Percentiles rank a stretch among this genome's conserved stretches.
These are phyloP conservation scores for Oryza australiensis DNA, from an alignment of 176 grass and related monocot species.

Conservation along the genomic window DNA sequence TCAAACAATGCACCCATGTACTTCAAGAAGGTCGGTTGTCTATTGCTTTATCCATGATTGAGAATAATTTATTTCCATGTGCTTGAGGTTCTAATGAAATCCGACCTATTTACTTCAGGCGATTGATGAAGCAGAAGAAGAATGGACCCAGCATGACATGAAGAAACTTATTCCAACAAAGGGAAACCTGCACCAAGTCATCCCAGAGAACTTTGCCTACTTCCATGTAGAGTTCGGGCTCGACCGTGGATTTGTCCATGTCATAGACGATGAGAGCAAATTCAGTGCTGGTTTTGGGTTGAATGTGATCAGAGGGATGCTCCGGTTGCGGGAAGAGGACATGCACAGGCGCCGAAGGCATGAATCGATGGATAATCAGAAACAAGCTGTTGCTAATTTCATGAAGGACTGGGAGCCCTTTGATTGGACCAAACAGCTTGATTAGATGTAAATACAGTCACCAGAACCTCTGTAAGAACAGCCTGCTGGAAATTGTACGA, in stretches of 20 bases:
- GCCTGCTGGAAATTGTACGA: not conserved
- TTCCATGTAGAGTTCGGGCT: conserved; percentile 93
- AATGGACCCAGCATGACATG: conserved; percentile 88
- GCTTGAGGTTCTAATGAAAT: conserved; percentile 7
- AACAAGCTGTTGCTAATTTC: conserved; percentile 62
- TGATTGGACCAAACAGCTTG: conserved; percentile 80
- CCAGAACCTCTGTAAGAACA: not conserved
- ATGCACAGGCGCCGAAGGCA: conserved; percentile 77
- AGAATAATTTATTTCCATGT: not conserved
- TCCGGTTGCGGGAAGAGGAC: conserved; percentile 75
- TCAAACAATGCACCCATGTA: conserved; percentile 86
- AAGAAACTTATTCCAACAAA: conserved; percentile 89
- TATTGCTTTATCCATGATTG: not conserved
- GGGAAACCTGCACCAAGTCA: conserved; percentile 71
- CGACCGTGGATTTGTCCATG: conserved; percentile 83
- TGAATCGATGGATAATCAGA: conserved; percentile 70
- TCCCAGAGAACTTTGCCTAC: conserved; percentile 89
- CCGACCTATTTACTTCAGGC: conserved; percentile 47
- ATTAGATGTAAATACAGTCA: conserved; percentile 40
- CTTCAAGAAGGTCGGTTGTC: conserved; percentile 79
- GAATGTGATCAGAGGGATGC: conserved; percentile 80
- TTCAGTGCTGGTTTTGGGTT: conserved; percentile 76
- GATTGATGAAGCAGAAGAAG: conserved; percentile 91
- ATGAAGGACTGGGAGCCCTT: conserved; percentile 74
- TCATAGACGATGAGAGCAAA: conserved; percentile 90